phyloP scores from a whole-genome alignment of 352 stramenopile species.

The Phytophthora meadii region DNA sequence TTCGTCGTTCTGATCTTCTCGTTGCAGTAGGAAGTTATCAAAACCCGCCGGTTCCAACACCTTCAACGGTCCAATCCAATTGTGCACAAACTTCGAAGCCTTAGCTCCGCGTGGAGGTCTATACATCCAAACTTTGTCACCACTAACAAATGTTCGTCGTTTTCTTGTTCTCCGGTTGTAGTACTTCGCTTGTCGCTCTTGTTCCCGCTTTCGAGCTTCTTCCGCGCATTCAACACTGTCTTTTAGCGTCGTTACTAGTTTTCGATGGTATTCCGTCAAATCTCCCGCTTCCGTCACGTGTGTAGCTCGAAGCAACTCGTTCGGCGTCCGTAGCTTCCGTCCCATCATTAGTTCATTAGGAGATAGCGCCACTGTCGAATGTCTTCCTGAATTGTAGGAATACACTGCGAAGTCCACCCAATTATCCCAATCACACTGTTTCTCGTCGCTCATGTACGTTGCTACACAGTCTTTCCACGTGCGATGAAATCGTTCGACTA shows the following conservation, averaged over 20 bases:
- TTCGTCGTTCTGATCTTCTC: not conserved
- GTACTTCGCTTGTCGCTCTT: not conserved
- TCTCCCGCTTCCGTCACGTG: not conserved
- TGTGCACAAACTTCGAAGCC: constrained; percentile 2
- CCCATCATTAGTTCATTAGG: not conserved
- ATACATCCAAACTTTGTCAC: no score
- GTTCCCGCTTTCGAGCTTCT: not conserved
- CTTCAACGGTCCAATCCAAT: constrained; percentile 2
- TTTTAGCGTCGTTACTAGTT: not conserved
- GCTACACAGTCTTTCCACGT: not conserved
- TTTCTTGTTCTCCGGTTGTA: no score
- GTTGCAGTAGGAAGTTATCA: constrained; percentile 1
- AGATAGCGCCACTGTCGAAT: not conserved
- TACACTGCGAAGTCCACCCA: constrained; percentile 10
- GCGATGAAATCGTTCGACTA: not conserved
- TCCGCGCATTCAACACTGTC: not conserved
- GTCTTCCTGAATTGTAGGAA: constrained; percentile 1
- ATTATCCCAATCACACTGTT: not conserved
- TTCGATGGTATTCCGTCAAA: not conserved
- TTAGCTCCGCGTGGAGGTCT: not conserved
- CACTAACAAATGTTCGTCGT: no score
- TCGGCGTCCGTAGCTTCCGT: not conserved
- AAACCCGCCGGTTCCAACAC: not conserved
- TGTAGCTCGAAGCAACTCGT: not conserved
- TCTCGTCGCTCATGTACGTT: not conserved